Evolutionary conservation across 1,284 basidiomycete genomes (phyloP).

Genomic region (Vanrija pseudolonga): DNA sequence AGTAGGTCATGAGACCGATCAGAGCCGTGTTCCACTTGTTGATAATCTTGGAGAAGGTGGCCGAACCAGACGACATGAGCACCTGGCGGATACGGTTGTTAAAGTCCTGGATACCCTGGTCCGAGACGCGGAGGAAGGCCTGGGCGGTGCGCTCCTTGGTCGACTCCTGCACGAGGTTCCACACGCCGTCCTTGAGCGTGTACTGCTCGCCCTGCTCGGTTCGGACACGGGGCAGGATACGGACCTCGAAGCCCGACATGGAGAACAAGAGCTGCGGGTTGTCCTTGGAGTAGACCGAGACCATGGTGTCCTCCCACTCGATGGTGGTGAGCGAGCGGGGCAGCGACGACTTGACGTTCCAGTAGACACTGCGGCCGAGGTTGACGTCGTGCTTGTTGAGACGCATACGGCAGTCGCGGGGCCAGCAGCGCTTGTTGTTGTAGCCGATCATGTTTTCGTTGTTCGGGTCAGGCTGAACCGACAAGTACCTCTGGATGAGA

Average conservation of each 20-base stretch:
- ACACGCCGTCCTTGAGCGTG: constrained; percentile 93
- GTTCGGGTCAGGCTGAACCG: constrained; percentile 94
- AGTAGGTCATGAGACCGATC: constrained; percentile 95
- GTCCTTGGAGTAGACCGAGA: constrained; percentile 93
- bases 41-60: constrained; percentile 98
- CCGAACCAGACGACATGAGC: constrained; percentile 97
- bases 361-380: constrained; percentile 94
- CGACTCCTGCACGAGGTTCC: constrained; percentile 93
- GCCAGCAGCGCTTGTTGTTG: constrained; percentile 99
- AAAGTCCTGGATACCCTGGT: constrained; percentile 93
- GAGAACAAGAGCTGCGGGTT: constrained; percentile 98
- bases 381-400: constrained; percentile 99
- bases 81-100: constrained; percentile 96
- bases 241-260: constrained; percentile 97
- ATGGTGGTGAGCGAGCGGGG: constrained; percentile 96
- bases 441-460: constrained; percentile 99
- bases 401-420: constrained; percentile 96
- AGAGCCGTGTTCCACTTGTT: constrained; percentile 99
- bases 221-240: constrained; percentile 82
- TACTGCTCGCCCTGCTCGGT: constrained; percentile 94
- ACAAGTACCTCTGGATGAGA: constrained; percentile 94
- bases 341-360: constrained; percentile 98
- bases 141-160: constrained; percentile 97
- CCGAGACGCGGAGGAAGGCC: constrained; percentile 94
- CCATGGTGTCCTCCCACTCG: constrained; percentile 97